Evolutionary conservation across 2,329 filamentous ascomycete species (phyloP), one percentile per base, ranked within the genome.

Genomic region (Westerdykella sp.): DNA sequence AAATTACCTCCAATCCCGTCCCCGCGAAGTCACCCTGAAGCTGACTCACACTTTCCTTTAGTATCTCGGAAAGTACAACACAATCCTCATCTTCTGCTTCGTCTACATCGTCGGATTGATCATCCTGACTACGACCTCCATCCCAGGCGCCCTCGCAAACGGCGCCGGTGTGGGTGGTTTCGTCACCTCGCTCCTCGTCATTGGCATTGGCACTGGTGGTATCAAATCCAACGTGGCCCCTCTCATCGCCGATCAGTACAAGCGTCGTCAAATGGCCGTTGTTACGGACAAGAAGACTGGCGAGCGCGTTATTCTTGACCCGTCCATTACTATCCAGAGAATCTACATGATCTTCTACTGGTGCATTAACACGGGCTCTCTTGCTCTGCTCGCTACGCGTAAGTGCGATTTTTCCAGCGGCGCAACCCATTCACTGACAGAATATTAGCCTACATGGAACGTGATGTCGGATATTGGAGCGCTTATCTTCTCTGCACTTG

Each of bases 211-310:
- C 43, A 87, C 84, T 4, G 85, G 85, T 53, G 84, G 86, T 62
- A 88, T 90, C 79, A 91, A 90, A 72, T 79, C 83, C 51, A 90
- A 90, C 60, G 84, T 90, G 38, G 69, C 71, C 13, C 72, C 72
- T 2, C 54, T 75, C 21, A 73, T 74, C 48, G 72, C 71, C 35
- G 72, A 75, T 45, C 72, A 75, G 49, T 73, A 73, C 54, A 65
- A 62, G 51, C 55, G 65, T 42, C 57, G 63, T 16, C 59, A 64
- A 40, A 71, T 71, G 67, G 66, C 63, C 28, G 58, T 73, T 48
- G 63, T 62, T 16, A 60, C 55, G 10, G 66, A 71, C 41, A 58
- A 61, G 44, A 71, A 70, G 54, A 66, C 60, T 15, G 71, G 71
- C 39, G 70, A 73, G 55, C 65, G 69, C 14, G 63, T 73, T 28